Evolutionary conservation across 176 grass and related monocot genomes (phyloP).

Genomic region (Eremochloa ophiuroides): DNA sequence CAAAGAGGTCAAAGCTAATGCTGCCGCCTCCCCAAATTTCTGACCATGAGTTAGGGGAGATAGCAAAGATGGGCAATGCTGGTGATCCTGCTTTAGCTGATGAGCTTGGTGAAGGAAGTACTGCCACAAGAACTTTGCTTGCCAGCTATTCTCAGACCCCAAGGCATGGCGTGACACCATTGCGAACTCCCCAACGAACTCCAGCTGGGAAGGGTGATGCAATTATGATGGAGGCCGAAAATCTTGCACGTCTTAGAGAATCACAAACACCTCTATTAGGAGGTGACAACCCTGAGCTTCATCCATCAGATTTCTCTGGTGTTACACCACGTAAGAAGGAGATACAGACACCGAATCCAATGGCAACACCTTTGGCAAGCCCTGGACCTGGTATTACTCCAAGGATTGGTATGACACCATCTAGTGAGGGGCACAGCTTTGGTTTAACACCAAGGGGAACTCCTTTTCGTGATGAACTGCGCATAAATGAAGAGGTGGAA

Average conservation of each 20-base stretch:
- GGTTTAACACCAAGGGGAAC: slow-evolving; percentile 64
- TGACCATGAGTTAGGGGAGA: slow-evolving; percentile 89
- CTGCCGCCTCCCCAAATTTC: slow-evolving; percentile 91
- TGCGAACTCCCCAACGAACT: slow-evolving; percentile 79
- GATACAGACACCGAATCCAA: slow-evolving; percentile 85
- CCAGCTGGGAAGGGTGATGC: slow-evolving; percentile 79
- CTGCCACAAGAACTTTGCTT: slow-evolving; percentile 75
- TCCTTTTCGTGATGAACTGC: slow-evolving; percentile 76
- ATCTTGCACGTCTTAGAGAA: slow-evolving; percentile 83
- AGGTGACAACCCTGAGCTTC: slow-evolving; percentile 83
- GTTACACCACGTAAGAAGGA: slow-evolving; percentile 80
- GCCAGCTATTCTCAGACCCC: slow-evolving; percentile 82
- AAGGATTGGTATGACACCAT: slow-evolving; percentile 74
- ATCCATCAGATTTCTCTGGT: slow-evolving; percentile 90
- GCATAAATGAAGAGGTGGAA: slow-evolving; percentile 82
- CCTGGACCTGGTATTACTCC: slow-evolving; percentile 76
- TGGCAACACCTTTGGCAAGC: slow-evolving; percentile 72
- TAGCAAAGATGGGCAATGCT: slow-evolving; percentile 87
- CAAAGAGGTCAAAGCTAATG: slow-evolving; percentile 89
- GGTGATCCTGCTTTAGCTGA: slow-evolving; percentile 60
- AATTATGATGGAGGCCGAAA: slow-evolving; percentile 99
- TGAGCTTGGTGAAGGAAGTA: slow-evolving; percentile 70
- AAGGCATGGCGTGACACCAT: slow-evolving; percentile 69
- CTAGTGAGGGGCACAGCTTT: slow-evolving; percentile 63
- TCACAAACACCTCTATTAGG: slow-evolving; percentile 94